Percentiles rank a stretch among this genome's conserved stretches.
Evolutionary conservation across 1,284 basidiomycete species (phyloP).

Genomic region (Microbotryomycetes sp.): DNA sequence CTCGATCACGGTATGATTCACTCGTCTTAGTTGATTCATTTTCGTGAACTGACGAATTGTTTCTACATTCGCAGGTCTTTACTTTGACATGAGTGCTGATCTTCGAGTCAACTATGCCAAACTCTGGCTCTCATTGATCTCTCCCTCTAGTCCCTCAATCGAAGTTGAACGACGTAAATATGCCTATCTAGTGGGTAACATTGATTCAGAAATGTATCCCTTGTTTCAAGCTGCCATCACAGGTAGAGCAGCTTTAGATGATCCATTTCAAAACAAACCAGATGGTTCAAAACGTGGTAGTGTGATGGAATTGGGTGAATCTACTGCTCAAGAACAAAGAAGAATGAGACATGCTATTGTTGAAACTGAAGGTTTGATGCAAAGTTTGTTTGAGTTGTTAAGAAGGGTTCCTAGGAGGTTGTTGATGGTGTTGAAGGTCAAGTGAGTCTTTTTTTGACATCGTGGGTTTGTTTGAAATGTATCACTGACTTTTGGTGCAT

Average conservation of each 20-base stretch:
- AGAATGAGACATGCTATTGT: conserved; percentile 72
- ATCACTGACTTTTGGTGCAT: conserved; percentile 70
- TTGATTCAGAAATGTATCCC: conserved; percentile 62
- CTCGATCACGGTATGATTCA: conserved; percentile 63
- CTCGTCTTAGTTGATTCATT: neutral
- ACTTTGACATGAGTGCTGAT: conserved; percentile 76
- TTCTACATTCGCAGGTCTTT: conserved; percentile 49
- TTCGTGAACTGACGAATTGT: neutral
- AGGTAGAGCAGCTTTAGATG: conserved; percentile 47
- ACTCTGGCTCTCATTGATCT: conserved; percentile 80
- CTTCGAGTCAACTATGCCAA: conserved; percentile 59
- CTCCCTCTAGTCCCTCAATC: conserved; percentile 58
- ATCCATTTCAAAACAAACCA: conserved; percentile 41
- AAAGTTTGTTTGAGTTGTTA: conserved; percentile 76
- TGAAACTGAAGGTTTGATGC: conserved; percentile 68
- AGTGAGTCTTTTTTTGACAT: conserved; percentile 10
- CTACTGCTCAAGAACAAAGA: conserved; percentile 65
- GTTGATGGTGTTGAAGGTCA: conserved; percentile 72
- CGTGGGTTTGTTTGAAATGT: conserved; percentile 37
- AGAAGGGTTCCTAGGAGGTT: conserved; percentile 66
- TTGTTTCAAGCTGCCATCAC: conserved; percentile 71
- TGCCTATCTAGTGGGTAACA: conserved; percentile 76
- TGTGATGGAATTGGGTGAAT: conserved; percentile 64
- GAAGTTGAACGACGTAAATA: conserved; percentile 68
- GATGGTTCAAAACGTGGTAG: conserved; percentile 56